Base-by-base conservation (phyloP, 306 rosid species). In the Mimosa bimucronata region DNA sequence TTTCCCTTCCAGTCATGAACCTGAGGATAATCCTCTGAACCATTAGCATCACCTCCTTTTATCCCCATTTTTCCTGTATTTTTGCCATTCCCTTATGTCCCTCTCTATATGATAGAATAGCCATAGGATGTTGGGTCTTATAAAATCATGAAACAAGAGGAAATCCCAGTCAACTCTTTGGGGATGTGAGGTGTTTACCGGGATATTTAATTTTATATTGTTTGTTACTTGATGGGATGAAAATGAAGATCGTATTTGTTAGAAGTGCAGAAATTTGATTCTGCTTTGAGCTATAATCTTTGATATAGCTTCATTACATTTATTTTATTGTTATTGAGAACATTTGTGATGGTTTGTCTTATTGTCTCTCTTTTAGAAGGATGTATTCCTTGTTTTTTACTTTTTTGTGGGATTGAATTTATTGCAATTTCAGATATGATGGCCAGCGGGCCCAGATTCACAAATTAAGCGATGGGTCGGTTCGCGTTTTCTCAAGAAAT, bases 381-480 rank as follows among this genome's bases (percentile, higher is more conserved):
- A 78, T 45, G 53, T 40, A 52, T 61, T 14, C 74, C 57, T 75
- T 76, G 66, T 45, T 26, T 87, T 66, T 73, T 42, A 30, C 53
- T 12, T 41, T 6, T 61, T 31, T 77, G 42, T 79, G 76, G 30
- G 67, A 46, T 72, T 66, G 71, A 74, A 41, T 79, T 55, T 15
- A 40, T 37, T 82, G 74, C 66, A 81, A 77, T 87, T 80, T 74
- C 82, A 94, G 98, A 83, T 94, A 94, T 79, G 98, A 94, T 85
- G 98, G 98, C 50, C 98, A 94, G 87, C 92, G 98, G 77, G 98
- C 97, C 46, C 98, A 94, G 87, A 88, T 94, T 89, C 98, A 94
- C 86, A 94, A 82, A 86, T 83, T 89, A 85, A 81, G 23, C 73
- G 93, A 92, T 88, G 98, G 97, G 66, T 88, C 96, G 7, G 19